phyloP scores from a whole-genome alignment of 192 early-diverging fungal genomes.

The Coemansia sp. region DNA sequence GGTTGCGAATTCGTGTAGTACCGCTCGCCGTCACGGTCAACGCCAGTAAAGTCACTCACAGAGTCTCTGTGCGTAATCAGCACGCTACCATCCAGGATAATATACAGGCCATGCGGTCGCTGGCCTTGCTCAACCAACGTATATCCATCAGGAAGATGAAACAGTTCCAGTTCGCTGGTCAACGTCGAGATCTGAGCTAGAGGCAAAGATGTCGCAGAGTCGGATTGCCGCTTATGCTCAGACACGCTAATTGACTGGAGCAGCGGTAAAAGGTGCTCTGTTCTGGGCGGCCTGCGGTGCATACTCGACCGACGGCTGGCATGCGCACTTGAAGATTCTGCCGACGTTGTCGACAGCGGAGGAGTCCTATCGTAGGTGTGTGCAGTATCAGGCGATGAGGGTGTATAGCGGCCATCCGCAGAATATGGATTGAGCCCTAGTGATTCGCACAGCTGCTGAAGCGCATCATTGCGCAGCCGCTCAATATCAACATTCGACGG shows the following conservation, averaged over 20 bases:
- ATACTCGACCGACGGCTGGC: constrained; percentile 37
- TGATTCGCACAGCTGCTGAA: constrained; percentile 32
- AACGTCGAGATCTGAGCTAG: constrained; percentile 42
- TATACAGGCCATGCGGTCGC: constrained; percentile 79
- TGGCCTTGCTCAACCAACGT: constrained; percentile 81
- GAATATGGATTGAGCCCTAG: constrained; percentile 42
- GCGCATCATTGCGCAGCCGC: constrained; percentile 24
- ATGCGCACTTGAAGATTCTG: constrained; percentile 20
- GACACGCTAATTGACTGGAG: constrained; percentile 31
- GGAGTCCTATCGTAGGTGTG: constrained; percentile 2
- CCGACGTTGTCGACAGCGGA: constrained; percentile 7
- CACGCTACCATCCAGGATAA: constrained; percentile 89
- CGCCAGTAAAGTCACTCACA: constrained; percentile 41
- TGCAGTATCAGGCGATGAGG: constrained; percentile 6
- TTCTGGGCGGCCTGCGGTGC: constrained; percentile 30
- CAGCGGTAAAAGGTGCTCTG: constrained; percentile 38
- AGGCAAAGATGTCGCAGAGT: constrained; percentile 11
- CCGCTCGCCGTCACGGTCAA: constrained; percentile 14
- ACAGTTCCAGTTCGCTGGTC: constrained; percentile 69
- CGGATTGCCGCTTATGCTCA: constrained; percentile 10
- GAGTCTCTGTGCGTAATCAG: constrained; percentile 55
- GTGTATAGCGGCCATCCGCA: constrained; percentile 23
- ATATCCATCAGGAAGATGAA: constrained; percentile 71
- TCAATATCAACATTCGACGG: constrained; percentile 32
- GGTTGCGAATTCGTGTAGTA: background rate